Evolutionary conservation across 2,329 filamentous ascomycete genomes (phyloP), one percentile per base, ranked within the genome.

Genomic region (Aureobasidium sp.): DNA sequence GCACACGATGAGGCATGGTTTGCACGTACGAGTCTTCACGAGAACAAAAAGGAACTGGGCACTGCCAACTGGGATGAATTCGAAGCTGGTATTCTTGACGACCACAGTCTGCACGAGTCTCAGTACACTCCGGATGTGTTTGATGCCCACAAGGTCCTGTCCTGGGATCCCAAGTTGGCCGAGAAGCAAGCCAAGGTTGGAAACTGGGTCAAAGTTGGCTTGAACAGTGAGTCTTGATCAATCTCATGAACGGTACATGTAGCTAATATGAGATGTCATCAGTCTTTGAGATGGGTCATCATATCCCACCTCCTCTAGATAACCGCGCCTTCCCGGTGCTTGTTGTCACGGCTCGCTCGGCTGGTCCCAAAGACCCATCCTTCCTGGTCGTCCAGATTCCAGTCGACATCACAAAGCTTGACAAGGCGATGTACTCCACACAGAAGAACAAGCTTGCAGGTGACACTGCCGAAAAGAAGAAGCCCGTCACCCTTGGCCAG

Each of bases 11-110:
- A 88, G 73, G 80, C 78, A 20, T 91, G 88, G 88, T 81, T 81
- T 59, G 83, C 83, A 44, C 81, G 88, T 62, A 80, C 80, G 48
- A 88, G 84, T 70, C 74, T 82, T 45, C 88, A 91, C 70, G 75
- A 76, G 62, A 80, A 87, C 68, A 74, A 72, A 6, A 74, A 77
- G 20, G 74, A 73, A 42, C 68, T 68, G 27, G 81, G 83, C 9
- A 85, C 85, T 0, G 87, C 86, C 11, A 77, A 70, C 49, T 89
- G 85, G 82, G 76, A 75, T 0, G 87, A 91, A 72, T 88, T 90
- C 70, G 77, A 80, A 41, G 72, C 71, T 37, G 79, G 78, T 65
- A 81, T 90, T 70, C 83, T 85, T 67, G 77, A 82, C 41, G 72
- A 81, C 41, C 85, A 87, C 70, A 80, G 79, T 41, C 72, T 76